phyloP scores from a whole-genome alignment of 805 yeast species.

The Kluyveromyces wickerhamii region DNA sequence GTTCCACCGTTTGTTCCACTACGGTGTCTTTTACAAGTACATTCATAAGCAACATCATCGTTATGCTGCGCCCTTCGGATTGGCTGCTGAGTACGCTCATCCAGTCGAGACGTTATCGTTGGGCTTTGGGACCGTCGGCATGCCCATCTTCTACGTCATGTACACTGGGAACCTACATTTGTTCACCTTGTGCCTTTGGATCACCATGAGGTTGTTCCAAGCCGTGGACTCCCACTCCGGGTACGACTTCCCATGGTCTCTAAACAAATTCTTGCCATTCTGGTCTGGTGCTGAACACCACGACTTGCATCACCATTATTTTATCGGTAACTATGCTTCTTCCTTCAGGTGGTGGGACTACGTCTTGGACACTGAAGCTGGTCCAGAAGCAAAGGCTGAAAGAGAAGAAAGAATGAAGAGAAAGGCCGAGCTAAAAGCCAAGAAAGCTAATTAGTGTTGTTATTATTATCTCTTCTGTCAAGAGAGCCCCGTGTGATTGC shows the following conservation, averaged over 20 bases:
- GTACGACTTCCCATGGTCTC: conserved; percentile 95
- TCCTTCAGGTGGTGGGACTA: conserved; percentile 96
- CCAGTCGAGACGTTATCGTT: conserved; percentile 86
- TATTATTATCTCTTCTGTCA: no score
- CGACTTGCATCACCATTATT: conserved; percentile 94
- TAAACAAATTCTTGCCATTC: conserved; percentile 85
- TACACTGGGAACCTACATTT: conserved; percentile 72
- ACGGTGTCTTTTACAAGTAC: conserved; percentile 80
- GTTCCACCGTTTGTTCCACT: conserved; percentile 86
- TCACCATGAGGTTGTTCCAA: conserved; percentile 80
- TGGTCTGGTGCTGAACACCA: conserved; percentile 99
- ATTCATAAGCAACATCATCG: conserved; percentile 97
- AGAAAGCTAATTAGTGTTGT: conserved; percentile 16
- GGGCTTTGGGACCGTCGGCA: conserved; percentile 95
- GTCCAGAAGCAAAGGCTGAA: conserved; percentile 65
- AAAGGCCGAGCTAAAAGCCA: conserved; percentile 43
- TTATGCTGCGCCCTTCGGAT: conserved; percentile 96
- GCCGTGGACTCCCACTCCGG: conserved; percentile 98
- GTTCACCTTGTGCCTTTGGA: conserved; percentile 86
- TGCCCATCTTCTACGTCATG: conserved; percentile 79
- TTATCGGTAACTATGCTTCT: conserved; percentile 91
- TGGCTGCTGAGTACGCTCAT: conserved; percentile 96
- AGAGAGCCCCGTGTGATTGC: no score
- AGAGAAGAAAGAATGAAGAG: conserved; percentile 59
- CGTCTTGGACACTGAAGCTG: conserved; percentile 81